Conservation (phyloP, 75 land plant species). For the Larix kaempferi region DNA sequence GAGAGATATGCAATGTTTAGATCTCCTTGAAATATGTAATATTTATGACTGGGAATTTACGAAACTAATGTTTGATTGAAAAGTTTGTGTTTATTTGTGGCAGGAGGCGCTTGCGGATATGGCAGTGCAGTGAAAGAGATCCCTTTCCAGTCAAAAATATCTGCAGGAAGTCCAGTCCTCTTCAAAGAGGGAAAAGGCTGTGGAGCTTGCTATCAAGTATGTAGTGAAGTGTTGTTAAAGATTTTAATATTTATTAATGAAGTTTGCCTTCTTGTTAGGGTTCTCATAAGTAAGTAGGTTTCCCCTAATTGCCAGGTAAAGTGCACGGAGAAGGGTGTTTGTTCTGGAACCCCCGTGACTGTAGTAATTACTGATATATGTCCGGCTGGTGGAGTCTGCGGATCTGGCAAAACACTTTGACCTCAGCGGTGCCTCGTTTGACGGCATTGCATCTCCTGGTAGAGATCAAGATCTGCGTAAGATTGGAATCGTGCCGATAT, state of each 20-base stretch:
- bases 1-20: no score
- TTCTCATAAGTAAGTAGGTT: no score
- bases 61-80: no score
- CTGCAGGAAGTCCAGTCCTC: conserved; percentile 60
- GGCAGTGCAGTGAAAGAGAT: no score
- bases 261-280: no score
- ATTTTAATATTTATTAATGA: neutral
- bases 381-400: conserved; percentile 26
- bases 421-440: conserved; percentile 56
- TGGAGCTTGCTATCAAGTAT: conserved; percentile 80
- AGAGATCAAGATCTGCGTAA: conserved; percentile 28
- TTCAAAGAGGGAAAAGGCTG: conserved; percentile 74
- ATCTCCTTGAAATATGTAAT: no score
- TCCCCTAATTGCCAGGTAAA: conserved; percentile 20
- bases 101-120: conserved; percentile 55
- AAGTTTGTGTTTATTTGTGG: neutral
- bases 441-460: conserved; percentile 36
- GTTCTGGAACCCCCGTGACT: conserved; percentile 40
- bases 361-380: conserved; percentile 51
- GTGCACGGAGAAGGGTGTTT: conserved; percentile 22
- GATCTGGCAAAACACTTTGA: conserved; percentile 44
- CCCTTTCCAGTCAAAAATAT: conserved; percentile 10
- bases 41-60: no score
- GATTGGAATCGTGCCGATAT: conserved; percentile 37
- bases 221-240: neutral